Evolutionary conservation across 495 filamentous ascomycete genomes (phyloP).

Genomic region (Talaromyces adpressus): DNA sequence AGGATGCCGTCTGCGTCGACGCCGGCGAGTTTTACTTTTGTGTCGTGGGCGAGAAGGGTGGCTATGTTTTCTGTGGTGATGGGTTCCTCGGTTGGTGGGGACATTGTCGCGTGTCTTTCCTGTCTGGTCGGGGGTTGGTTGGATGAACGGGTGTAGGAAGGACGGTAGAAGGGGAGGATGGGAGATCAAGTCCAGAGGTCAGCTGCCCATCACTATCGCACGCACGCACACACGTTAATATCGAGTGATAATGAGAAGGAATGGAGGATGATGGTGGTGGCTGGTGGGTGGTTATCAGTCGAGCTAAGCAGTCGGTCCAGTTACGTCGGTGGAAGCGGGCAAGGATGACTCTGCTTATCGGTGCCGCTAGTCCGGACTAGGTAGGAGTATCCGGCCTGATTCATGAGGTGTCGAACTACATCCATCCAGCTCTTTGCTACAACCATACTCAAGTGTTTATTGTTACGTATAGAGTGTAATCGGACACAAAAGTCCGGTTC

Average conservation of each 20-base stretch:
- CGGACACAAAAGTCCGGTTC: neutral
- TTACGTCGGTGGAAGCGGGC: neutral
- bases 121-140: neutral
- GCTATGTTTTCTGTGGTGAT: conserved; percentile 55
- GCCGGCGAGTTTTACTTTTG: conserved; percentile 84
- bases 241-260: neutral
- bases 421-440: neutral
- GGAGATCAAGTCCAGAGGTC: neutral
- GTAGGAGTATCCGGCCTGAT: neutral
- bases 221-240: neutral
- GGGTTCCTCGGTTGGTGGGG: conserved; percentile 11
- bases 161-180: neutral
- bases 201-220: neutral
- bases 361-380: neutral
- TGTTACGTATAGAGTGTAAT: neutral
- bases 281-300: neutral
- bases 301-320: neutral
- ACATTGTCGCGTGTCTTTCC: neutral
- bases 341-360: neutral
- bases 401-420: neutral
- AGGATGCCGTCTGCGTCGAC: conserved; percentile 86
- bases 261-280: neutral
- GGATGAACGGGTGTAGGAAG: neutral
- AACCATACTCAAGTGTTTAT: neutral
- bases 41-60: conserved; percentile 63